phyloP scores from a whole-genome alignment of 176 grass and related monocot species.

The Triticum monococcum region DNA sequence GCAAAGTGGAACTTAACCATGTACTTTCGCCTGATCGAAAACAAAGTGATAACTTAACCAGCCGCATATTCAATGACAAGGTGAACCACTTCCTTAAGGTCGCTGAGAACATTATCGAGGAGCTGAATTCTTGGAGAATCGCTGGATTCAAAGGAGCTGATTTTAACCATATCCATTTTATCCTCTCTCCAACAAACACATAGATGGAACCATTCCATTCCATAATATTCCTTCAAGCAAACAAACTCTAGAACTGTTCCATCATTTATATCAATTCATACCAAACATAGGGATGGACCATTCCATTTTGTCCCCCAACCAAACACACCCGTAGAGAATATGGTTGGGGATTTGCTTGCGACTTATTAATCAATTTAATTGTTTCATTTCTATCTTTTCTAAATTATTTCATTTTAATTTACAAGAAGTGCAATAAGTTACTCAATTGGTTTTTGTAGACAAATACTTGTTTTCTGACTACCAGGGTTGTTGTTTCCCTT shows the following conservation, averaged over 20 bases:
- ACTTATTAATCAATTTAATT: not conserved
- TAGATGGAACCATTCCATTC: not conserved
- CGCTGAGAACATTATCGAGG: no score
- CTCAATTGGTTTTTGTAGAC: not conserved
- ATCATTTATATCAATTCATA: not conserved
- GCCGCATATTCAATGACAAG: no score
- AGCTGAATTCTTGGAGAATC: no score
- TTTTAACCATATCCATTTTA: not conserved
- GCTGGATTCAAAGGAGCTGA: not conserved
- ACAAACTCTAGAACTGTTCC: not conserved
- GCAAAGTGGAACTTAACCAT: not conserved
- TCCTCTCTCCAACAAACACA: not conserved
- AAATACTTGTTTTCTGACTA: not conserved
- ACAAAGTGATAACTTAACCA: not conserved
- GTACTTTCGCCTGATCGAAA: not conserved
- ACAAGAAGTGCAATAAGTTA: constrained; percentile 7
- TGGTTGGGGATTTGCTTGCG: not conserved
- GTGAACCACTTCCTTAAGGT: no score
- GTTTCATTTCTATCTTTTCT: not conserved
- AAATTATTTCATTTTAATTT: not conserved
- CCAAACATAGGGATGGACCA: not conserved
- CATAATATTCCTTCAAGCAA: not conserved
- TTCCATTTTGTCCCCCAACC: not conserved
- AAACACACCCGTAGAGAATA: not conserved
- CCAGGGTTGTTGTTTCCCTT: not conserved